A percentile compares a stretch with the other conserved stretches of the same genome.
These are phyloP conservation scores for Flueggea neowawraea DNA, from an alignment of 441 rosid genomes.

Conservation along the genomic window DNA sequence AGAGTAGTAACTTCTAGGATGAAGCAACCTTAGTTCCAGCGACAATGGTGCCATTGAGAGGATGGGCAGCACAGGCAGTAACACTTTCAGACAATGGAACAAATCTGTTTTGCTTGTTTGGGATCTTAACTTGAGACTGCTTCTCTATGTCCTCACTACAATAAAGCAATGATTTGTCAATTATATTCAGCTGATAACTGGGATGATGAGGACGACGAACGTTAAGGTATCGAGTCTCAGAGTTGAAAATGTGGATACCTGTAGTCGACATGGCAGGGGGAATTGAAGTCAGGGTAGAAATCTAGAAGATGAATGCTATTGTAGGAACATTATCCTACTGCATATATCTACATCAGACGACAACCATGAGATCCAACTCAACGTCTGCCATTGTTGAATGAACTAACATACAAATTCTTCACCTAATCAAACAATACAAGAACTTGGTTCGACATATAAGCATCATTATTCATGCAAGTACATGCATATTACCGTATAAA, in stretches of 20 bases:
- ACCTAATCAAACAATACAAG: neutral
- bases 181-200: no score
- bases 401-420: no score
- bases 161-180: conserved; percentile 1
- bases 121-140: conserved; percentile 19
- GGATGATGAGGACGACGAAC: neutral
- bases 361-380: no score
- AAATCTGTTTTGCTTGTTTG: conserved; percentile 55
- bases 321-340: conserved; percentile 64
- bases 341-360: conserved; percentile 58
- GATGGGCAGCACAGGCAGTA: conserved; percentile 75
- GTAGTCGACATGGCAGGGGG: conserved; percentile 89
- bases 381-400: neutral
- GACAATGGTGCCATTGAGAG: conserved; percentile 60
- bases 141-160: conserved; percentile 45
- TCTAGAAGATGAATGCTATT: conserved; percentile 87
- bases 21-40: conserved; percentile 83
- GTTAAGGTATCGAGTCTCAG: neutral
- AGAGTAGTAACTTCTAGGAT: neutral
- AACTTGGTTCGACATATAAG: neutral
- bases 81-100: conserved; percentile 69
- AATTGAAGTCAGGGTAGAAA: conserved; percentile 70
- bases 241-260: conserved; percentile 27
- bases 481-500: conserved; percentile 32
- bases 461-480: no score